Percentiles rank a stretch among this genome's conserved stretches.
Conservation (phyloP, 2,329 filamentous ascomycete genomes). For the Ophiocordyceps unilateralis region DNA sequence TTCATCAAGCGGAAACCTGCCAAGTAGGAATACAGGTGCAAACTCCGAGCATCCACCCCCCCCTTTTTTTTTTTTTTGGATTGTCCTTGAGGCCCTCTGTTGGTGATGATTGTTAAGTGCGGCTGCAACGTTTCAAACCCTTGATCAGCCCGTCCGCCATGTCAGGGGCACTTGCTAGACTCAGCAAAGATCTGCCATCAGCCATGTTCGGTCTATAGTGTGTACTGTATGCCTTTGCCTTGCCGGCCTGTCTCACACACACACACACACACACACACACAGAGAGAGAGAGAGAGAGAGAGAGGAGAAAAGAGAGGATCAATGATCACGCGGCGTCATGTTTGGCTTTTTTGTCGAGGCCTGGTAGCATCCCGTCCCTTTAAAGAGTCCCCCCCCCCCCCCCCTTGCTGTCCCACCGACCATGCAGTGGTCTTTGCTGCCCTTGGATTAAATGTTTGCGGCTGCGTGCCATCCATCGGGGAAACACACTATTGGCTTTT, state of each 20-base stretch:
- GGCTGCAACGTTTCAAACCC: neutral
- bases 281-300: too few species aligned
- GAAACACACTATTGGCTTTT: too few species aligned
- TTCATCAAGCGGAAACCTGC: neutral
- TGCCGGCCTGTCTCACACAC: neutral
- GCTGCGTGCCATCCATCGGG: neutral
- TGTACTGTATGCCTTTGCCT: neutral
- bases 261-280: neutral
- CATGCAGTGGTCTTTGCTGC: neutral
- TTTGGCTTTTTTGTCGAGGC: neutral
- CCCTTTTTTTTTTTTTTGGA: too few species aligned
- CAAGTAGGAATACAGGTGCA: neutral
- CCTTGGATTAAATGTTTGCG: neutral
- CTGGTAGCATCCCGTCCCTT: neutral
- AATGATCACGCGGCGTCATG: too few species aligned
- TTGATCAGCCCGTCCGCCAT: neutral
- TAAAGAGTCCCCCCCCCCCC: neutral
- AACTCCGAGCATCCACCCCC: too few species aligned
- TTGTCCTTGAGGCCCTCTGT: too few species aligned
- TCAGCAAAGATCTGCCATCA: constrained; percentile 1
- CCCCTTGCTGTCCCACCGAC: neutral
- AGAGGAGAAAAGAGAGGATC: too few species aligned
- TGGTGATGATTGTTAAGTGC: neutral
- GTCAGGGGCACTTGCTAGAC: constrained; percentile 1
- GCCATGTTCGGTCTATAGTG: neutral